Evolutionary conservation across 208 protist species (phyloP), one percentile per base, ranked within the genome.

Genomic region (Leishmania amazonensis): DNA sequence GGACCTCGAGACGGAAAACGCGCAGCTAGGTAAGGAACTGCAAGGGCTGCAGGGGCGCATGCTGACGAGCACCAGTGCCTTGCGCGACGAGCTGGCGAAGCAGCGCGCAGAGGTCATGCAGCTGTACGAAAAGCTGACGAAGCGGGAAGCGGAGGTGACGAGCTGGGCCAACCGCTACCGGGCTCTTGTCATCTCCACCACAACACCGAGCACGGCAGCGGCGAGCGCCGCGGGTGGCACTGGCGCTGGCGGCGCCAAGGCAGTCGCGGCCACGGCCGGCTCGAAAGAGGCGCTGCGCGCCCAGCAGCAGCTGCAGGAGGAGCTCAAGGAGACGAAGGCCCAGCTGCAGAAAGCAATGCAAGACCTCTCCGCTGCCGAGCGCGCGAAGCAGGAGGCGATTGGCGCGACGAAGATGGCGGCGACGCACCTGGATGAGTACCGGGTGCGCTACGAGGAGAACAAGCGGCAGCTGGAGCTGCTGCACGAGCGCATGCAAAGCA

Each of bases 11-110:
- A 83, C 83, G 31, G 80, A 81, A 45, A 90, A 91, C 70, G 79
- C 73, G 62, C 76, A 86, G 73, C 87, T 94, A 7, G 88, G 85
- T n/a, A 79, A 62, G 2, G 91, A 95, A 57, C 89, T 85, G 64
- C 81, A 81, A 57, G n/a, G 88, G 31, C 62, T 94, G 38, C 88
- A 94, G 77, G 87, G 89, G 76, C 83, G 88, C 28, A 76, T 95
- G 71, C 81, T 94, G 9, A 79, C 86, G 24, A 86, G 86, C 65
- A 91, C 90, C 9, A 75, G 87, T 5, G 58, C 80, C 8, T 80
- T 94, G n/a, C 91, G 93, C 28, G 93, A 93, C n/a, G 93, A 95
- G 71, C 70, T 96, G 15, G 85, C 85, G 5, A 74, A 89, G 65
- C 87, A 90, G 65, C 87, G 90, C 19, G 80, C 76, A 15, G 89